Conservation (phyloP, 306 rosid species). For the Gastrolobium bilobum region DNA sequence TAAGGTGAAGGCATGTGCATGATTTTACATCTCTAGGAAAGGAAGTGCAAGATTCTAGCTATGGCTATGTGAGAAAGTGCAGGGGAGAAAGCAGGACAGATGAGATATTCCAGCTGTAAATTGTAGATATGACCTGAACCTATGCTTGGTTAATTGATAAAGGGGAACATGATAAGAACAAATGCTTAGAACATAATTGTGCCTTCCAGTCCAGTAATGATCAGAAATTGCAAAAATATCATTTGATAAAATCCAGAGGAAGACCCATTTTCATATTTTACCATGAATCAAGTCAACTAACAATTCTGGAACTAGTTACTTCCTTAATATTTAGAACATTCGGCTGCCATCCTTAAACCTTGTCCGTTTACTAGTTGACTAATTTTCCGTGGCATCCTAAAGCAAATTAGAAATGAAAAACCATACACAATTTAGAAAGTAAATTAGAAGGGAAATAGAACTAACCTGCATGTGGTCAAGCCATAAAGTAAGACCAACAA, state of each 20-base stretch:
- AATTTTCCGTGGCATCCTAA: neutral
- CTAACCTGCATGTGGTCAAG: constrained; percentile 97
- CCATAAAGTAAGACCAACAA: constrained; percentile 97
- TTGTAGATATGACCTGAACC: neutral
- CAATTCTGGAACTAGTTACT: neutral
- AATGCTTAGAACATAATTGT: neutral
- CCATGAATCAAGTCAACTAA: neutral
- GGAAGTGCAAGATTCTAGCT: neutral
- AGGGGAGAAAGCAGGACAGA: neutral
- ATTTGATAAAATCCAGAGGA: constrained; percentile 1
- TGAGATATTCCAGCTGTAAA: neutral
- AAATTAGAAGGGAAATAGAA: constrained; percentile 40
- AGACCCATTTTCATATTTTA: neutral
- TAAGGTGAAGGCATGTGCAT: neutral
- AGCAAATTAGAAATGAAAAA: constrained; percentile 2
- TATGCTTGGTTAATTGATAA: neutral
- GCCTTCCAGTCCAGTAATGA: neutral
- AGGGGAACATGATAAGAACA: neutral
- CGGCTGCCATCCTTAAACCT: neutral
- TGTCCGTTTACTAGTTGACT: neutral
- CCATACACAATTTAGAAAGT: constrained; percentile 34
- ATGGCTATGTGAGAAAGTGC: neutral
- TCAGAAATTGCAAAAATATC: neutral
- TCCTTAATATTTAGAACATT: neutral
- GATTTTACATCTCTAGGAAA: neutral